These are phyloP conservation scores for Trypanosoma vivax DNA, from an alignment of 208 protist species.

Conservation along the genomic window DNA sequence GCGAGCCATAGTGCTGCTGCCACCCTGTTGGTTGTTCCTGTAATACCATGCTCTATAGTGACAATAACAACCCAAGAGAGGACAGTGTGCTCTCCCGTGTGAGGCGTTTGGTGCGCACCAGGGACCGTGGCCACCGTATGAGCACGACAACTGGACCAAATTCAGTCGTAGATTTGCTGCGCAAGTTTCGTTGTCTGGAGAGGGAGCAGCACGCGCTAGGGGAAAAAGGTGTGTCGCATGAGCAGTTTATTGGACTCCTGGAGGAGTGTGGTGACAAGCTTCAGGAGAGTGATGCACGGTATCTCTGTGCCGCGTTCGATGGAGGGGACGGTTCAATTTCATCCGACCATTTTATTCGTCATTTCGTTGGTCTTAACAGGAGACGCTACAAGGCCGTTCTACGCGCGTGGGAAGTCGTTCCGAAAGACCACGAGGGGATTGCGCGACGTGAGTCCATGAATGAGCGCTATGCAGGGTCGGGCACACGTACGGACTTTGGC, in stretches of 20 bases:
- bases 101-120: constrained; percentile 39
- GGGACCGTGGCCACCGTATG: not conserved
- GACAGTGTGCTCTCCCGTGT: constrained; percentile 64
- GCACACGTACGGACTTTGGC: constrained; percentile 11
- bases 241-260: constrained; percentile 46
- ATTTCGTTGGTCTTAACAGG: constrained; percentile 69
- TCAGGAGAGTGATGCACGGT: constrained; percentile 37
- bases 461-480: constrained; percentile 13
- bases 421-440: constrained; percentile 27
- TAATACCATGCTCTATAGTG: constrained; percentile 45
- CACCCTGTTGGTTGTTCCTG: constrained; percentile 23
- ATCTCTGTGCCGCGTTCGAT: constrained; percentile 74
- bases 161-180: constrained; percentile 51
- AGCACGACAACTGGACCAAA: constrained; percentile 22
- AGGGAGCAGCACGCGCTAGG: constrained; percentile 23
- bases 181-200: constrained; percentile 40
- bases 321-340: constrained; percentile 45
- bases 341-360: constrained; percentile 52
- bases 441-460: constrained; percentile 33
- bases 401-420: constrained; percentile 49
- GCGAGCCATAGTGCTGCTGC: no score
- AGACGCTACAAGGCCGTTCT: constrained; percentile 59
- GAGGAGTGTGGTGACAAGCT: constrained; percentile 37
- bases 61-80: constrained; percentile 71
- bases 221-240: constrained; percentile 44